Evolutionary conservation across 805 yeast species (phyloP).

Genomic region (Zygoascus bituminiphila): DNA sequence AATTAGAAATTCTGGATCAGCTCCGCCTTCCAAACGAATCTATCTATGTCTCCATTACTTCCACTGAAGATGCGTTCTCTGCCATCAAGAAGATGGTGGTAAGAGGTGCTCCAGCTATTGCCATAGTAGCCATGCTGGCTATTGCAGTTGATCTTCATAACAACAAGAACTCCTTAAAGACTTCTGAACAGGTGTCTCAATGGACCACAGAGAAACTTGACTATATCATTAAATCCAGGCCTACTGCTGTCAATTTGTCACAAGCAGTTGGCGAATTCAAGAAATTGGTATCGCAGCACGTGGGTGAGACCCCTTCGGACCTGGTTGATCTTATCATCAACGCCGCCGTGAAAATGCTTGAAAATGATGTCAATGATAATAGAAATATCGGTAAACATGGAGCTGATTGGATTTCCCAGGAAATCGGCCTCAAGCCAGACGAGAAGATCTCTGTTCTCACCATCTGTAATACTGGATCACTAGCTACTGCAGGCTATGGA

Average conservation of each 20-base stretch:
- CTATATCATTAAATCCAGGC: conserved; percentile 68
- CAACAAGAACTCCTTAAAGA: conserved; percentile 7
- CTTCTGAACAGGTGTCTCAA: conserved; percentile 13
- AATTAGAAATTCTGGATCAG: conserved; percentile 69
- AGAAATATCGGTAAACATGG: conserved; percentile 75
- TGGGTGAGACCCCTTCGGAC: conserved; percentile 16
- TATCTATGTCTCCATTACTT: conserved; percentile 50
- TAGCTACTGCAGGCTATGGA: conserved; percentile 97
- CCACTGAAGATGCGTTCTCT: conserved; percentile 66
- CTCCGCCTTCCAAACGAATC: conserved; percentile 73
- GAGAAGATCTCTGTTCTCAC: conserved; percentile 75
- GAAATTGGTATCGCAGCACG: conserved; percentile 21
- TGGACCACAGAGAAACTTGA: conserved; percentile 46
- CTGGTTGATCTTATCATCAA: conserved; percentile 31
- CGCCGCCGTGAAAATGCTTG: conserved; percentile 44
- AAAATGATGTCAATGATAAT: conserved; percentile 74
- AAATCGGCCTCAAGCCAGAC: conserved; percentile 38
- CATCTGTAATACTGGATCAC: conserved; percentile 91
- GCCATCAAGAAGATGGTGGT: conserved; percentile 92
- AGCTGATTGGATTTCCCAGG: conserved; percentile 49
- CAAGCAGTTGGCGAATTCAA: conserved; percentile 59
- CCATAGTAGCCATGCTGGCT: conserved; percentile 84
- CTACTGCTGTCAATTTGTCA: conserved; percentile 89
- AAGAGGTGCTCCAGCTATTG: conserved; percentile 98
- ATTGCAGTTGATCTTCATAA: conserved; percentile 59